Base-by-base conservation (phyloP, 768 basidiomycete species). In the Lactarius sp. region DNA sequence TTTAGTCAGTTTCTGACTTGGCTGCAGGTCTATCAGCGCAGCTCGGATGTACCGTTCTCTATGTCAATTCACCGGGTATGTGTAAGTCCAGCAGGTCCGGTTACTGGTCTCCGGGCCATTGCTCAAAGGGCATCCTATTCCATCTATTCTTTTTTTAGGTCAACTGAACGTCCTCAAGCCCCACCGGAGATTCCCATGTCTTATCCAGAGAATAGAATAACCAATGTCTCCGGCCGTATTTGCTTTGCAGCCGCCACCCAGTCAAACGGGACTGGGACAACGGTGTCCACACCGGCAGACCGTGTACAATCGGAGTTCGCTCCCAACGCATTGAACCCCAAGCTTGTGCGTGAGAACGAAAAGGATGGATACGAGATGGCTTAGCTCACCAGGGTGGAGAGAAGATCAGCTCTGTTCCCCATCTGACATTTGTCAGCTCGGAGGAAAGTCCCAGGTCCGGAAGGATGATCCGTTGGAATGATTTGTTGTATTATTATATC, bases 21-120 rank as follows among this genome's bases (percentile, higher is more conserved):
- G 6, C 13, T 7, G 31, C 36, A 64, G 62, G 47, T 41, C 52
- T 33, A 64, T 64, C 20, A 47, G 46, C 18, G 52, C 62, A 22
- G n/a, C 62, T 41, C 62, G 62, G 8, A 49, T 49, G 47, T 49
- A 49, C 27, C 20, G 47, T 22, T 49, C 47, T 49, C 47, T 49
- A 22, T 49, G 47, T 12, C 47, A 12, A 49, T 9, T 64, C 52
- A 64, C 62, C 9, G 52, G 49, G 55, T 60, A 33, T 37, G 36
- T 49, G 62, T 64, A 42, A 52, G 62, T 46, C 16, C 33, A 27
- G 18, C 18, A 14, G 6, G 31, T 61, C 56, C 22, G 44, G 9
- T 27, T 31, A 1, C 39, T 33, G 20, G 39, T 12, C 16, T 16
- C 3, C 3, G 6, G 22, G 22, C 22, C 22, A 22, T 14, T 4